phyloP scores from a whole-genome alignment of 345 rosid species.

The Conringia planisiliqua region DNA sequence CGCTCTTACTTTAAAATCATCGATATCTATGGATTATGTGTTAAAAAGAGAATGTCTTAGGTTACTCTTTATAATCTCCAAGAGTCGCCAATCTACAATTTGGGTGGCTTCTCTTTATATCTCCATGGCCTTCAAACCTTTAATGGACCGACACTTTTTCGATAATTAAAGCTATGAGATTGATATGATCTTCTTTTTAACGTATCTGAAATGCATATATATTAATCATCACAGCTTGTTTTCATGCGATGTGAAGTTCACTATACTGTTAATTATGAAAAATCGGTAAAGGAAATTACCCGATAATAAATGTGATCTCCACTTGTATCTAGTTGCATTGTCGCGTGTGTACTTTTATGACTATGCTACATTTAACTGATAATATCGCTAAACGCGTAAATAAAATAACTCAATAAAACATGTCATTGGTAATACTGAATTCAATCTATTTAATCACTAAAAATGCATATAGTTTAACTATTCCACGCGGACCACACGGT shows the following conservation, averaged over 20 bases:
- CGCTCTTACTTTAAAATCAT: slow-evolving; percentile 24
- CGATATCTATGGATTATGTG: neutral
- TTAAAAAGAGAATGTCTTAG: slow-evolving; percentile 27
- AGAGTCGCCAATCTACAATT: slow-evolving; percentile 33
- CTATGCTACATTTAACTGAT: neutral
- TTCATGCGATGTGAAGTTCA: neutral
- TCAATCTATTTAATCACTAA: neutral
- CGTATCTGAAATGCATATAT: slow-evolving; percentile 13
- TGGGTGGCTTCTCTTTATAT: slow-evolving; percentile 37
- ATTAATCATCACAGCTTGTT: slow-evolving; percentile 6
- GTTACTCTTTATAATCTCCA: slow-evolving; percentile 36
- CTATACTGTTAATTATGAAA: neutral
- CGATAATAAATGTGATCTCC: neutral
- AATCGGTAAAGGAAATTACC: neutral
- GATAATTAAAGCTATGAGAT: slow-evolving; percentile 30
- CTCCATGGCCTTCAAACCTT: slow-evolving; percentile 26
- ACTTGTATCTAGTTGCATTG: neutral
- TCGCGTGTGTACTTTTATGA: neutral
- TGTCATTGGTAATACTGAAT: neutral
- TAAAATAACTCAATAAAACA: neutral
- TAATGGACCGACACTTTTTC: slow-evolving; percentile 33
- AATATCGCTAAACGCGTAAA: neutral
- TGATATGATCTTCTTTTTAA: slow-evolving; percentile 31
- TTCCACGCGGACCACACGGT: neutral
- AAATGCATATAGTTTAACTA: neutral